Base-by-base conservation (phyloP, 768 basidiomycete species). In the Gloeopeniophorella convolvens region DNA sequence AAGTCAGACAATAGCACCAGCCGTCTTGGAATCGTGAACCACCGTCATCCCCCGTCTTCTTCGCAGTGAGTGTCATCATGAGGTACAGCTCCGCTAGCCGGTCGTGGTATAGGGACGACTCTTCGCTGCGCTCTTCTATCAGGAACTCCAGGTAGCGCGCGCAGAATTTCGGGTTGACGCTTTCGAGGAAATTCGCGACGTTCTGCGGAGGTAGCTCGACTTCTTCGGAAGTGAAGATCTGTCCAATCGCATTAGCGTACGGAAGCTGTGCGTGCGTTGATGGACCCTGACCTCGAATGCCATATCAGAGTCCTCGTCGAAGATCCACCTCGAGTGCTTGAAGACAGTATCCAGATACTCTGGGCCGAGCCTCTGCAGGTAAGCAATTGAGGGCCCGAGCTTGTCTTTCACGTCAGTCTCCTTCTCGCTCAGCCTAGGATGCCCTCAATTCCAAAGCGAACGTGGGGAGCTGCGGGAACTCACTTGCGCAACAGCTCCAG, bases 211-310 rank as follows among this genome's bases (percentile, higher is more conserved):
- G 93, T 15, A 98, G 75, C 51, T 95, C 92, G 6, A 87, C 87
- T 50, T 97, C 93, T 61, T 97, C 95, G 0, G 94, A 92, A 2
- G 85, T 91, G 62, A 98, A 99, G 34, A 99, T 90, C 92, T 96
- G 58, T 2, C 10, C 11, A 42, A 39, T 34, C 9, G 31, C 45
- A 27, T 45, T 33, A 40, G 27, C 23, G 9, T 37, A 5, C 8
- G 18, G 5, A 3, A 20, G 16, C 36, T 32, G 21, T 1, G 23
- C 21, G 10, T 12, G 34, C 5, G 32, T 37, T 28, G 6, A 4
- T 18, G 47, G n/a, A n/a, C n/a, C n/a, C 63, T 28, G 57, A 83
- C 94, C 70, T 92, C 76, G 52, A 97, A 83, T 1, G 78, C 93
- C 67, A 85, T 82, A 20, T 80, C 73, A 0, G 73, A 69, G 59